Conservation (phyloP, 257 asterid species). For the Solanum verrucosum region DNA sequence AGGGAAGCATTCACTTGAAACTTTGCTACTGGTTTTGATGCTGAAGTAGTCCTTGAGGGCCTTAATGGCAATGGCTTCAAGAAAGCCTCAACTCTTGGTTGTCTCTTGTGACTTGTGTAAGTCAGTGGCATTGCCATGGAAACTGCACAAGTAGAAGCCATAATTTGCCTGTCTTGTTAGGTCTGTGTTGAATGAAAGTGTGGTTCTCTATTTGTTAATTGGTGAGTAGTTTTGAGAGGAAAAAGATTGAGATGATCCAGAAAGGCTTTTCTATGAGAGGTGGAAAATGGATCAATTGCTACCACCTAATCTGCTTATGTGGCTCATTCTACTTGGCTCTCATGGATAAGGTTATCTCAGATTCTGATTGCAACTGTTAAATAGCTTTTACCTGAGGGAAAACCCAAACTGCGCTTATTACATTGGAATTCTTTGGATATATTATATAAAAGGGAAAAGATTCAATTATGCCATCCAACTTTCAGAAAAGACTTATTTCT, state of each 20-base stretch:
- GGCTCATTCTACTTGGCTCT: conserved; percentile 38
- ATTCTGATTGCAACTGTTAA: conserved; percentile 7
- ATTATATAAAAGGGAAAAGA: not conserved
- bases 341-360: conserved; percentile 43
- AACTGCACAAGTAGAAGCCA: conserved; percentile 72
- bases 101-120: conserved; percentile 41
- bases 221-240: conserved; percentile 2
- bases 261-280: conserved; percentile 27
- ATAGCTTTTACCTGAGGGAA: not conserved
- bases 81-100: conserved; percentile 29
- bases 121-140: conserved; percentile 54
- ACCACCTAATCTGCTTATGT: conserved; percentile 23
- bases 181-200: conserved; percentile 6
- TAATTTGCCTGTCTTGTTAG: conserved; percentile 5
- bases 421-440: not conserved
- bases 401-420: not conserved
- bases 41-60: conserved; percentile 20
- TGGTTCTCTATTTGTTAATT: not conserved
- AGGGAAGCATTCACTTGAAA: conserved; percentile 55
- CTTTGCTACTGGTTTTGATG: conserved; percentile 27
- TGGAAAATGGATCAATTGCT: conserved; percentile 23
- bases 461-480: not conserved
- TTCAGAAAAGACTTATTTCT: too few relatives aligned
- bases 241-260: not conserved
- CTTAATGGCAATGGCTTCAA: conserved; percentile 47